Evolutionary conservation across 768 basidiomycete genomes (phyloP).

Genomic region (Tulasnella sp.): DNA sequence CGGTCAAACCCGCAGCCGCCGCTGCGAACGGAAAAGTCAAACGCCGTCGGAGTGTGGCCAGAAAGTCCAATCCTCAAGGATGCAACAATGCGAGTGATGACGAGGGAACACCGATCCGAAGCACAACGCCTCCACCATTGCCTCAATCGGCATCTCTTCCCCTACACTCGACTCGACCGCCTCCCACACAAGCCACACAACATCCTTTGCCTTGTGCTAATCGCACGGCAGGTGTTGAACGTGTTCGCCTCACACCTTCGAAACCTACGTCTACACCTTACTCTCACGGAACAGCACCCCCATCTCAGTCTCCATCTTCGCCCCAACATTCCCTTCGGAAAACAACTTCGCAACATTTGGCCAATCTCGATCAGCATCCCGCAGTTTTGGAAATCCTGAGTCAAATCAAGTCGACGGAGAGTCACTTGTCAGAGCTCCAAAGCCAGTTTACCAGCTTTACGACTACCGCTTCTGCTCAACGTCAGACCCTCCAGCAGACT

Average conservation of each 20-base stretch:
- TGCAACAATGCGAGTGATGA: background rate
- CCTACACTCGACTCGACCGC: slow-evolving; percentile 53
- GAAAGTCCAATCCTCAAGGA: slow-evolving; percentile 35
- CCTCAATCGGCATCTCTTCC: slow-evolving; percentile 79
- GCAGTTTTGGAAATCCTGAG: slow-evolving; percentile 68
- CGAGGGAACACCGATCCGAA: slow-evolving; percentile 41
- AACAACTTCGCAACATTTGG: slow-evolving; percentile 22
- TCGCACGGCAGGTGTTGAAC: background rate
- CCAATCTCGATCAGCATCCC: slow-evolving; percentile 46
- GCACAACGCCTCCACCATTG: slow-evolving; percentile 74
- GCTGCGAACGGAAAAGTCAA: slow-evolving; percentile 49
- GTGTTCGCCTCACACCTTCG: slow-evolving; percentile 1
- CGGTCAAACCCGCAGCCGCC: slow-evolving; percentile 51
- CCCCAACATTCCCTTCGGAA: slow-evolving; percentile 32
- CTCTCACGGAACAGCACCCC: slow-evolving; percentile 8
- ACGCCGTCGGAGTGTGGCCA: slow-evolving; percentile 31
- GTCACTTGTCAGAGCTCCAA: slow-evolving; percentile 62
- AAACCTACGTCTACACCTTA: background rate
- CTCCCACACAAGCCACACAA: slow-evolving; percentile 32
- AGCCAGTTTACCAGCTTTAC: slow-evolving; percentile 64
- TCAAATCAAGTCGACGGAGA: slow-evolving; percentile 62
- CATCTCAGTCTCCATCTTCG: slow-evolving; percentile 31
- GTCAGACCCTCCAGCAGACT: slow-evolving; percentile 62
- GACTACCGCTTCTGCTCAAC: slow-evolving; percentile 53
- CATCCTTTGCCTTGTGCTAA: background rate